Percentiles rank a stretch among this genome's conserved stretches.
Conservation (phyloP, 768 basidiomycete genomes). For the Tephrocybe sp. region DNA sequence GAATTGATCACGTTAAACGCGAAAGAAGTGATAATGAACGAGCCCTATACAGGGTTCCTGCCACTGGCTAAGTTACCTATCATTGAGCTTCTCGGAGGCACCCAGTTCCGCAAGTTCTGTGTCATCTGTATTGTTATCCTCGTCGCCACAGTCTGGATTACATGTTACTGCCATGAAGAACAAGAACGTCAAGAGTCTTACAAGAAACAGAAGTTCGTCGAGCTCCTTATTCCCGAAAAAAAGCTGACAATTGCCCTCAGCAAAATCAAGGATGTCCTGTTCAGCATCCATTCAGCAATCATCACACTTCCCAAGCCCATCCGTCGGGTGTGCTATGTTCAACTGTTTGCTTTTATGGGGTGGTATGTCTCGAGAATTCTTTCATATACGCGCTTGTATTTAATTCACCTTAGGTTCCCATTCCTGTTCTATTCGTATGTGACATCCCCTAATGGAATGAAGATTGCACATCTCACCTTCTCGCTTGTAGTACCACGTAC, state of each 20-base stretch:
- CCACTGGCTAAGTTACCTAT: constrained; percentile 81
- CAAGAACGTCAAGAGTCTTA: constrained; percentile 52
- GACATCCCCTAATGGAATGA: not conserved
- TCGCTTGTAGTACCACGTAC: constrained; percentile 77
- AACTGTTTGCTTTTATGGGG: constrained; percentile 95
- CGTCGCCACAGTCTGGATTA: constrained; percentile 79
- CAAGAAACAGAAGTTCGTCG: constrained; percentile 37
- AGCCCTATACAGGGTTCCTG: constrained; percentile 61
- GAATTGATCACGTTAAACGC: not conserved
- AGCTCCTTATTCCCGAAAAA: not conserved
- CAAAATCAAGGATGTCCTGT: constrained; percentile 66
- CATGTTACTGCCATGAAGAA: constrained; percentile 84
- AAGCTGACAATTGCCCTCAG: constrained; percentile 32
- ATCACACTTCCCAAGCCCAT: constrained; percentile 79
- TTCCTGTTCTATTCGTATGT: constrained; percentile 89
- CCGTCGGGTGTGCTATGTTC: constrained; percentile 87
- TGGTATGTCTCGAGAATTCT: constrained; percentile 52
- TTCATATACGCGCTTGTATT: not conserved
- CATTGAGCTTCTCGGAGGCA: constrained; percentile 78
- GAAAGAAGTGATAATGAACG: not conserved
- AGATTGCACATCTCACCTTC: not conserved
- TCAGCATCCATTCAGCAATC: constrained; percentile 74
- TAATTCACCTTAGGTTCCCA: constrained; percentile 74
- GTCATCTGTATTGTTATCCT: constrained; percentile 80
- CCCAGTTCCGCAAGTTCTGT: constrained; percentile 96